Base-by-base conservation (phyloP, 2,329 filamentous ascomycete genomes). In the Magnaporthiopsis rhizophila region DNA sequence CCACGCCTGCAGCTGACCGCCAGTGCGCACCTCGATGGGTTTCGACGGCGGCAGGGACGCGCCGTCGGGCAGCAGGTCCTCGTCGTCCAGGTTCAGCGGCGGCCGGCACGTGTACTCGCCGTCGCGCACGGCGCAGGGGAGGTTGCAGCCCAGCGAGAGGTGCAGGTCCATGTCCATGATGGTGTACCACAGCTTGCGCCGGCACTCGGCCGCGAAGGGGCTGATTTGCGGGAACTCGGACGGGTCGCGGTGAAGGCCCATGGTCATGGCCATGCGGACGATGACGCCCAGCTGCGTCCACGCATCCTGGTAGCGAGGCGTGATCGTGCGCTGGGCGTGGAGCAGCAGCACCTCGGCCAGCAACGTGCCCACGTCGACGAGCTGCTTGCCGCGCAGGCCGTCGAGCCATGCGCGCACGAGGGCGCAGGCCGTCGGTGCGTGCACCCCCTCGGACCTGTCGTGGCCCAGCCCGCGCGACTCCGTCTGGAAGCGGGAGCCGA, bases 241-340 rank as follows among this genome's bases (percentile, higher is more conserved):
- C 3, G 83, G 82, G 63, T 86, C 83, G 4, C 83, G 78, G 68
- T 86, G 83, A 60, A 86, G 74, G 3, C 83, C 83, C 82, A 86
- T 85, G 3, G 80, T 81, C 82, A 85, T 85, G 36, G 82, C 83
- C 75, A 83, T 81, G 21, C 83, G 80, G 6, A 84, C 78, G 58
- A 85, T 79, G 63, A 79, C 78, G 6, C 83, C 83, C n/a, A 85
- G 73, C 64, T 83, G 80, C 18, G 79, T 78, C 83, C 83, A 86
- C 0, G 79, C 76, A 62, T 83, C 80, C 63, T 84, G 80, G 45
- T 80, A 76, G 9, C 78, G 77, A 11, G 76, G 73, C 28, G 77
- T 77, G 6, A 82, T 81, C 76, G 83, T 80, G 64, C 81, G 75
- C 67, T 79, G 77, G 2, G 82, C 81, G 66, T 84, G 81, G 38